Evolutionary conservation across 352 stramenopile genomes (phyloP), one percentile per base, ranked within the genome.

Genomic region (Globisporangium ultimum): DNA sequence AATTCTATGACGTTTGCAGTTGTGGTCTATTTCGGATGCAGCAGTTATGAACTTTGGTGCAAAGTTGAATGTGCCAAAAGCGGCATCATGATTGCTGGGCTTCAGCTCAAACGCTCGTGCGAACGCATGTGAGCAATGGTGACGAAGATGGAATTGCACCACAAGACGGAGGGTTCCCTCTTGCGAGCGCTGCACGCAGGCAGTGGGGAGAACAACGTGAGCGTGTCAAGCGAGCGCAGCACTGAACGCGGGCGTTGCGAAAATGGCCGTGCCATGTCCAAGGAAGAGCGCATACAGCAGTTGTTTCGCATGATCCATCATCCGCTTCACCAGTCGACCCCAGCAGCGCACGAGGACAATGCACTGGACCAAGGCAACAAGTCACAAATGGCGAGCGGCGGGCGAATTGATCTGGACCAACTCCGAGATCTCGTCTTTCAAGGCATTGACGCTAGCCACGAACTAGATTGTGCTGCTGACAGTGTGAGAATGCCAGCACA

Each of bases 381-480:
- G 45, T 40, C 22, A 45, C n/a, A 14, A 32, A 17, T 6, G 22
- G 28, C 15, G 21, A 43, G 17, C 20, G 12, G 18, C 61, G 13
- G 40, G 12, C 12, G 3, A n/a, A 45, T 78, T 18, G 20, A 67
- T 12, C 8, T 76, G n/a, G 64, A 74, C 9, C 51, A 66, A 21
- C 36, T 76, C 12, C 60, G 63, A 17, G 43, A 53, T 0, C 36
- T 77, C 4, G 54, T 68, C 6, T 75, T 64, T 46, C 43, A 48
- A 6, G 63, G 47, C 14, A 40, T 41, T 2, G 53, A 41, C 12
- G 32, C 28, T 5, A 36, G 28, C 8, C 28, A 36, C 28, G 28
- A 36, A 36, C 7, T 5, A 5, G 28, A 36, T 36, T 36, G 28
- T 5, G 28, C 28, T 6, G 7, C 8, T 36, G 28, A 10, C 28